phyloP scores from a whole-genome alignment of 108 stramenopile species.

The Fragilariopsis cylindrus region DNA sequence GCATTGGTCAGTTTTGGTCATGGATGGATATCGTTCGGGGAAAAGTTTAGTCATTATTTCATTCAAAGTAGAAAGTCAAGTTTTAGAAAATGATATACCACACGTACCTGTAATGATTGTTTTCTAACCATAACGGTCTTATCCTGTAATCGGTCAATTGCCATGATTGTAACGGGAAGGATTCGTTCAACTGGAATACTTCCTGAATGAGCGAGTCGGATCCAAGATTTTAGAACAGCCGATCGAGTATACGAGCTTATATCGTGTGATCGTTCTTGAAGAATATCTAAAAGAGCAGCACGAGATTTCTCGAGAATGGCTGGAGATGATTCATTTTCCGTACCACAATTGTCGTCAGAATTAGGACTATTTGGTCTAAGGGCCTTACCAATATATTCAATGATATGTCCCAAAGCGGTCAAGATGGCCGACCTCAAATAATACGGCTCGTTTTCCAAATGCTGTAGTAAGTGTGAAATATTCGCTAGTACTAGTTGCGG shows the following conservation, averaged over 20 bases:
- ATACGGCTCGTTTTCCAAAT: slow-evolving; percentile 79
- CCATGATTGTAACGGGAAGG: slow-evolving; percentile 76
- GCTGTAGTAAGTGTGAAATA: slow-evolving; percentile 66
- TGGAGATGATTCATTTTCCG: slow-evolving; percentile 27
- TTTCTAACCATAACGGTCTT: slow-evolving; percentile 94
- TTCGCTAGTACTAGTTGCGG: slow-evolving; percentile 67
- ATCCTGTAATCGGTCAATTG: slow-evolving; percentile 89
- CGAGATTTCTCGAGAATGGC: slow-evolving; percentile 50
- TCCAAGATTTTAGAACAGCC: slow-evolving; percentile 86
- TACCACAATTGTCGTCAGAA: slow-evolving; percentile 1
- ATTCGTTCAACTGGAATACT: slow-evolving; percentile 75
- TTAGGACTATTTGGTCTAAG: slow-evolving; percentile 1
- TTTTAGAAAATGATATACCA: not conserved
- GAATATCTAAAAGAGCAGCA: slow-evolving; percentile 77
- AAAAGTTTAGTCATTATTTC: too few relatives aligned
- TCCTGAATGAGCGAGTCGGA: slow-evolving; percentile 57
- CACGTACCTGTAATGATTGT: slow-evolving; percentile 85
- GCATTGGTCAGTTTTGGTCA: slow-evolving; percentile 2
- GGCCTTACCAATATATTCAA: slow-evolving; percentile 45
- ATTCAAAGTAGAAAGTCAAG: not conserved
- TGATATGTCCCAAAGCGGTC: slow-evolving; percentile 63
- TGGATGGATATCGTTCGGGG: not conserved
- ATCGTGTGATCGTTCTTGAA: slow-evolving; percentile 77
- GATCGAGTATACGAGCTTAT: slow-evolving; percentile 79
- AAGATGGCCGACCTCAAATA: slow-evolving; percentile 78